Percentiles rank a stretch among this genome's conserved stretches.
Evolutionary conservation across 352 stramenopile species (phyloP).

Genomic region (Pythium biforme): DNA sequence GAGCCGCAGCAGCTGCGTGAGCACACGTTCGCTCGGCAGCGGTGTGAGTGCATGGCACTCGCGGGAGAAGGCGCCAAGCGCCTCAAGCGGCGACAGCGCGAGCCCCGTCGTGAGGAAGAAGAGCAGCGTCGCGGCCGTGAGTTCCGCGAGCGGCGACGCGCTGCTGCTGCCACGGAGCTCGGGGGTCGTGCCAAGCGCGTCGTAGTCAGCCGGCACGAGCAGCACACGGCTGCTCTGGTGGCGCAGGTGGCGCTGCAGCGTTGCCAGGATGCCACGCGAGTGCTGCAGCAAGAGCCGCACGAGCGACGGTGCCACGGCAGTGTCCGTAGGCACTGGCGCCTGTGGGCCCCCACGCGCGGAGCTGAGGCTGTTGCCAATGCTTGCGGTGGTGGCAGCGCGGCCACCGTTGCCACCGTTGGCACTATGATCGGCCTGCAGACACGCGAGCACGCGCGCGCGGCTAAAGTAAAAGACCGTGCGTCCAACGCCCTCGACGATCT

Average conservation of each 20-base stretch:
- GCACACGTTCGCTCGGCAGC: constrained; percentile 36
- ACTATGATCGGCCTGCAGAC: constrained; percentile 4
- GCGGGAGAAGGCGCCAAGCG: constrained; percentile 31
- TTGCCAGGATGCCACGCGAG: constrained; percentile 34
- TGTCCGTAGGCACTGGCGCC: not conserved
- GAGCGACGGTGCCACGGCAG: constrained; percentile 7
- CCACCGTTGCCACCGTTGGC: not conserved
- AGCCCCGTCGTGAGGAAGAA: constrained; percentile 46
- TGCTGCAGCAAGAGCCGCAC: constrained; percentile 45
- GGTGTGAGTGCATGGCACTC: constrained; percentile 30
- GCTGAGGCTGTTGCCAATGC: not conserved
- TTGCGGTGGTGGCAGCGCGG: not conserved
- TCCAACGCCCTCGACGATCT: constrained; percentile 23
- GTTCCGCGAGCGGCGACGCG: constrained; percentile 23
- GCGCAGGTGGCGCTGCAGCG: constrained; percentile 48
- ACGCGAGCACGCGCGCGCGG: constrained; percentile 15
- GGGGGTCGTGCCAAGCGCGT: not conserved
- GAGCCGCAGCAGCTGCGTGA: constrained; percentile 34
- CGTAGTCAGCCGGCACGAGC: constrained; percentile 35
- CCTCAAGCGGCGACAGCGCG: constrained; percentile 30
- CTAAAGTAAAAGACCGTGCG: constrained; percentile 25
- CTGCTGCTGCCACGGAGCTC: too few species aligned
- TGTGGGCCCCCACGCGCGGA: not conserved
- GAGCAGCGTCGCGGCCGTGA: constrained; percentile 37
- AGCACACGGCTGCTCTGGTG: constrained; percentile 38